phyloP scores from a whole-genome alignment of 1,139 yeast species.

The Hyphopichia fennica region DNA sequence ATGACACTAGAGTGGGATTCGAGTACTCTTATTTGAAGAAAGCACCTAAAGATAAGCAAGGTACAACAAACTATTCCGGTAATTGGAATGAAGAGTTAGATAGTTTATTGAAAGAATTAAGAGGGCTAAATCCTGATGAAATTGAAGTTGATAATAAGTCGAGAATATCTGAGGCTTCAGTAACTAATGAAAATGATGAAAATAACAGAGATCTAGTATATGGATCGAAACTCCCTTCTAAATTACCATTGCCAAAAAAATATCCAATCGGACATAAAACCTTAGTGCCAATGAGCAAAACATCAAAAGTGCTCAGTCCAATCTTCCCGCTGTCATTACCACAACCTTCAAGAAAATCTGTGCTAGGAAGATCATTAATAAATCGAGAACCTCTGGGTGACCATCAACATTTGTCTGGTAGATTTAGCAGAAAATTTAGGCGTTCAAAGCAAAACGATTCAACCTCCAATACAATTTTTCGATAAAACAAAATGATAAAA shows the following conservation, averaged over 20 bases:
- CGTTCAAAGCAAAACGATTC: not conserved
- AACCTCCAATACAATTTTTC: not conserved
- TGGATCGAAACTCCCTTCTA: too few species aligned
- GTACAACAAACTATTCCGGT: not conserved
- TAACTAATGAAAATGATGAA: not conserved
- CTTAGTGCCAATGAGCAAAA: too few species aligned
- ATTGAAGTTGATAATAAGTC: not conserved
- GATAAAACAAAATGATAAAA: not conserved
- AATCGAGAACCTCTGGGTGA: too few species aligned
- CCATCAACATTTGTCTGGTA: too few species aligned
- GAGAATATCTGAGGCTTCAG: not conserved
- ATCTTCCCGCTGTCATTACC: not conserved
- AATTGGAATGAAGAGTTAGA: conserved; percentile 3
- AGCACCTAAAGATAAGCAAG: too few species aligned
- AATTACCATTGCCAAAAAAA: too few species aligned
- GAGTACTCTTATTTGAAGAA: too few species aligned
- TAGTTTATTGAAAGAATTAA: conserved; percentile 1
- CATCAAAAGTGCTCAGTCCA: not conserved
- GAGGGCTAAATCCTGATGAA: not conserved
- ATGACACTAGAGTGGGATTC: too few species aligned
- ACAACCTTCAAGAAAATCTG: not conserved
- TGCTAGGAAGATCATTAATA: not conserved
- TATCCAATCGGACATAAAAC: too few species aligned
- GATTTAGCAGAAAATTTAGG: not conserved
- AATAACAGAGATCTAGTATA: conserved; percentile 1